Evolutionary conservation across 345 rosid species (phyloP), one percentile per base, ranked within the genome.

Genomic region (Schrenkiella parvula): DNA sequence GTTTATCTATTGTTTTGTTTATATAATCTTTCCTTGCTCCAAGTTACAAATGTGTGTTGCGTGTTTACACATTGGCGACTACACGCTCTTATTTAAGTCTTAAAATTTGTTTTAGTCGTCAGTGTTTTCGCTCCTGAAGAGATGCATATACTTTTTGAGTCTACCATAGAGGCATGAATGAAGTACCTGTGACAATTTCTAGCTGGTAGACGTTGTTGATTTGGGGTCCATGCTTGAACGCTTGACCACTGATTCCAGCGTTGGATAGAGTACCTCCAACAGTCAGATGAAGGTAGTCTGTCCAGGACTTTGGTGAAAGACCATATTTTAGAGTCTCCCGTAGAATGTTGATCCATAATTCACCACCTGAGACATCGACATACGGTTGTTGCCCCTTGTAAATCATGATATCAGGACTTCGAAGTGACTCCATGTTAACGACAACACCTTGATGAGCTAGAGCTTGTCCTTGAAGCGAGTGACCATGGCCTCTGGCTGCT

Each of bases 231-330:
- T 91, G 83, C 56, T 69, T 79, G 78, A 88, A 95, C 18, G 99
- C 93, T 74, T 95, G 99, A 52, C 99, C 98, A 23, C 99, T 90
- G 31, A 95, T 88, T 44, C 99, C 99, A 4, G 91, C 99, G 46
- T 91, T 88, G 1, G 98, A 89, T 21, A 91, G 65, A 57, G 99
- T 95, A 17, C 99, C 98, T 22, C 99, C 99, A 9, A 91, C 88
- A 1, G 93, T 85, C 29, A 95, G 81, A 80, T 95, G 89, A 68
- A 95, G 93, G 86, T 95, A 91, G 73, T 91, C 99, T 1, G 99
- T 95, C 99, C 98, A 91, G 1, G 99, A 88, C 80, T 85, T 89
- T 2, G 98, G 99, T 68, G 97, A 71, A 42, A 91, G 86, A 64
- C 96, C 97, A 8, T 81, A 42, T 78, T 84, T 87, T 23, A 95